These are phyloP conservation scores for Allium fistulosum DNA, from an alignment of 106 monocot species.

Conservation along the genomic window DNA sequence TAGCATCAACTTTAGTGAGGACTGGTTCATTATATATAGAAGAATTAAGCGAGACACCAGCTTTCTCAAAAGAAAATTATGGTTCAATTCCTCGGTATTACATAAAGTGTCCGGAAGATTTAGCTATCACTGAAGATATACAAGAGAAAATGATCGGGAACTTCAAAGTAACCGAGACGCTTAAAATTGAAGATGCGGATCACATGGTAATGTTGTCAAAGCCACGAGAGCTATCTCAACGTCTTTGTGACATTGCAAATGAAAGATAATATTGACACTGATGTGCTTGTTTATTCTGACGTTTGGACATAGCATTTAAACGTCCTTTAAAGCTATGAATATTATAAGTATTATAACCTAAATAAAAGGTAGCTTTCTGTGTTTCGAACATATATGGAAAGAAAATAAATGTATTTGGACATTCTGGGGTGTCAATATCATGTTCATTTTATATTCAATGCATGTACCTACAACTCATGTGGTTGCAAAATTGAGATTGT, in stretches of 20 bases:
- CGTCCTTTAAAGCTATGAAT: no score
- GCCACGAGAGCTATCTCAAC: constrained; percentile 20
- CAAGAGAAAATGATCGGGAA: constrained; percentile 41
- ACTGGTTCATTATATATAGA: background rate
- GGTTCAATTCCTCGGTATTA: constrained; percentile 33
- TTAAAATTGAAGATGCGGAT: constrained; percentile 42
- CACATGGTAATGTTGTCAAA: constrained; percentile 61
- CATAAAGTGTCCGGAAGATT: constrained; percentile 34
- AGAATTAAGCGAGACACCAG: background rate
- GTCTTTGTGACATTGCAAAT: constrained; percentile 8
- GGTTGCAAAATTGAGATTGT: no score
- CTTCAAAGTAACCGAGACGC: constrained; percentile 20
- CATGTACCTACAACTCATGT: no score
- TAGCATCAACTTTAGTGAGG: constrained; percentile 3
- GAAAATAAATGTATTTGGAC: no score
- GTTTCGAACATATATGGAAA: no score
- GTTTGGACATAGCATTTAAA: no score
- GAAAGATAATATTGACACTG: background rate
- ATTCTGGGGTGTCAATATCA: no score
- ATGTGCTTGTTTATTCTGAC: no score
- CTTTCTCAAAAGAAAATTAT: constrained; percentile 9
- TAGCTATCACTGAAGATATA: background rate
- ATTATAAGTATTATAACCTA: no score
- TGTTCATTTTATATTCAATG: no score
- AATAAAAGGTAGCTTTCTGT: no score